Evolutionary conservation across 495 filamentous ascomycete species (phyloP).

Genomic region (Evansstolkia leycettana): DNA sequence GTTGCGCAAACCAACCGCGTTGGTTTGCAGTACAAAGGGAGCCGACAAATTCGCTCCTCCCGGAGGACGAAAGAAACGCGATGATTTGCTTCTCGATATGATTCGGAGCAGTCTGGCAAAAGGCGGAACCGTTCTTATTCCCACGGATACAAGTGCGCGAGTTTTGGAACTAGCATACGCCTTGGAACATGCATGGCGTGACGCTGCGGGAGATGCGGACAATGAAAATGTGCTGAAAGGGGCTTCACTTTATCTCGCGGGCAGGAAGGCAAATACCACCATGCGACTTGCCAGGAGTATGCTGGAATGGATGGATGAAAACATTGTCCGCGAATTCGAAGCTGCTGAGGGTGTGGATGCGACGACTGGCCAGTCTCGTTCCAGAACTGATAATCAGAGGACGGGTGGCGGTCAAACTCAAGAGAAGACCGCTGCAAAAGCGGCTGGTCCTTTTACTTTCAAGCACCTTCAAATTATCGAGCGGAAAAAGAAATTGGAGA

Average conservation of each 20-base stretch:
- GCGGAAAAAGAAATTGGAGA: conserved; percentile 58
- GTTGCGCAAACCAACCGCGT: conserved; percentile 78
- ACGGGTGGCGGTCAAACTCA: conserved; percentile 14
- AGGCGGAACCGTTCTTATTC: conserved; percentile 89
- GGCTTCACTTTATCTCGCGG: conserved; percentile 70
- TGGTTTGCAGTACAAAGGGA: conserved; percentile 81
- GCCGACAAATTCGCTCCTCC: conserved; percentile 57
- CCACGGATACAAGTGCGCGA: conserved; percentile 85
- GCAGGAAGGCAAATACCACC: conserved; percentile 64
- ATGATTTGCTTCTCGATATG: conserved; percentile 72
- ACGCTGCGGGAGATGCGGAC: conserved; percentile 38
- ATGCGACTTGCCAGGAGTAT: conserved; percentile 86
- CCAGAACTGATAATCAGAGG: conserved; percentile 22
- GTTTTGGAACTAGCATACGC: conserved; percentile 90
- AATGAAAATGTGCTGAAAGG: conserved; percentile 45
- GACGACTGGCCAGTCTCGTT: conserved; percentile 32
- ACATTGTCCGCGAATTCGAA: conserved; percentile 83
- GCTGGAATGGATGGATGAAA: conserved; percentile 98
- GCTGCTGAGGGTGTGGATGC: conserved; percentile 45
- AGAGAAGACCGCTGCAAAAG: conserved; percentile 28
- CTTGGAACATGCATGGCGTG: conserved; percentile 82
- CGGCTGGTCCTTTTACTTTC: conserved; percentile 78
- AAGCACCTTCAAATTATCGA: conserved; percentile 73
- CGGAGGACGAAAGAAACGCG: conserved; percentile 64
- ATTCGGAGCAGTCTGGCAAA: conserved; percentile 64